A percentile compares a stretch with the other conserved stretches of the same genome.
These are phyloP conservation scores for Ophiostoma novo-ulmi DNA, from an alignment of 2,329 filamentous ascomycete genomes.

Conservation along the genomic window DNA sequence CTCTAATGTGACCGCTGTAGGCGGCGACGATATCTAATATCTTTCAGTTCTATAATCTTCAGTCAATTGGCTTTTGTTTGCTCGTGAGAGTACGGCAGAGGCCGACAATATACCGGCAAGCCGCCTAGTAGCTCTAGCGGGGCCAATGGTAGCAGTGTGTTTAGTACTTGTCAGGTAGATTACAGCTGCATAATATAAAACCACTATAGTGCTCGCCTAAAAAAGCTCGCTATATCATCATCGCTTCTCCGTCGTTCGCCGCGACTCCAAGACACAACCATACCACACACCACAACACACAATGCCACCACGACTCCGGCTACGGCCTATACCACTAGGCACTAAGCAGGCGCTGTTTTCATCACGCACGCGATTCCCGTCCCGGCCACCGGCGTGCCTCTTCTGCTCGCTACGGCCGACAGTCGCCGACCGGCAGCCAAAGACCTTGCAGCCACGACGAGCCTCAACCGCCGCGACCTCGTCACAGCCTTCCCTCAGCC, in stretches of 20 bases:
- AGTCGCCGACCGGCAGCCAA: slow-evolving; percentile 6
- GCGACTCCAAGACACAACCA: background rate
- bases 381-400: slow-evolving; percentile 30
- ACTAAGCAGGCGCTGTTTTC: slow-evolving; percentile 12
- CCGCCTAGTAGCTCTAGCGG: slow-evolving; percentile 9
- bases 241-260: background rate
- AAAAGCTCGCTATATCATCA: slow-evolving; percentile 4
- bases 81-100: background rate
- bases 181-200: background rate
- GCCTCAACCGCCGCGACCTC: slow-evolving; percentile 29
- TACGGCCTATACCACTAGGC: slow-evolving; percentile 20
- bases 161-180: background rate
- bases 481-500: slow-evolving; percentile 16
- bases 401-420: slow-evolving; percentile 33
- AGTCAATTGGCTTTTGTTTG: background rate
- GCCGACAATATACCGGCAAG: slow-evolving; percentile 4
- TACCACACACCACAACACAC: slow-evolving; percentile 12
- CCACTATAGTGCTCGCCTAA: background rate
- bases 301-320: slow-evolving; percentile 34
- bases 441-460: slow-evolving; percentile 21
- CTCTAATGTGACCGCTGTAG: background rate
- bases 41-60: background rate
- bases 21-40: background rate
- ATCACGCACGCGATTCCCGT: background rate
- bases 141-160: background rate